Base-by-base conservation (phyloP, 2,329 filamentous ascomycete genomes). In the Pseudocercospora vitis region DNA sequence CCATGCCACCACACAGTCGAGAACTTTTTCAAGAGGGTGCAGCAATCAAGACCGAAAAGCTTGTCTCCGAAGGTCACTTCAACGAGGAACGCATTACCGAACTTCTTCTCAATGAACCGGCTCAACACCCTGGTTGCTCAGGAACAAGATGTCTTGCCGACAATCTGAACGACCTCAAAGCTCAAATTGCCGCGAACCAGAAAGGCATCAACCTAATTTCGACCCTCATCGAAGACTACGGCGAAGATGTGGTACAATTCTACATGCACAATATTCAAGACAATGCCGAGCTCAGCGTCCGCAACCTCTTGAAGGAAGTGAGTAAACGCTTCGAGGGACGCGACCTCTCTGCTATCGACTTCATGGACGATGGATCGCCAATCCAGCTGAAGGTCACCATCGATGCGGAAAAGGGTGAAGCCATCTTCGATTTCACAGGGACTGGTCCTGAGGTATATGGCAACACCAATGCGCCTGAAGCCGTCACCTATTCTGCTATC, bases 131-230 rank as follows among this genome's bases (percentile, higher is more conserved):
- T 0, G 89, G 87, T 1, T 94, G 88, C 72, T 85, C 82, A 50
- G 89, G 89, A 2, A 91, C 89, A 0, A 78, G 89, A 37, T 90
- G 88, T 66, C 76, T 95, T 1, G 84, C 82, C 7, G 90, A 95
- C 70, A 95, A 95, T 67, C 78, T 95, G 60, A 91, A 89, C 48
- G 90, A 95, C 67, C 77, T 95, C 33, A 91, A 91, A 70, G 90
- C 90, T 0, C 89, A 95, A 68, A 86, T 94, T 9, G 89, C 90
- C 0, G 89, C 89, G 9, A 95, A 95, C 65, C 86, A 90, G 63
- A 91, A 91, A 63, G 90, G 90, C 7, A 92, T 92, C 65, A 85
- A 83, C 29, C 76, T 92, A 18, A 94, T 95, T 60, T 81, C 81
- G 46, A 78, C 81, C 0, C 75, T 94, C 1, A 91, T 95, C 60